These are phyloP conservation scores for Podila clonocystis DNA, from an alignment of 192 early-diverging fungal species.

Conservation along the genomic window DNA sequence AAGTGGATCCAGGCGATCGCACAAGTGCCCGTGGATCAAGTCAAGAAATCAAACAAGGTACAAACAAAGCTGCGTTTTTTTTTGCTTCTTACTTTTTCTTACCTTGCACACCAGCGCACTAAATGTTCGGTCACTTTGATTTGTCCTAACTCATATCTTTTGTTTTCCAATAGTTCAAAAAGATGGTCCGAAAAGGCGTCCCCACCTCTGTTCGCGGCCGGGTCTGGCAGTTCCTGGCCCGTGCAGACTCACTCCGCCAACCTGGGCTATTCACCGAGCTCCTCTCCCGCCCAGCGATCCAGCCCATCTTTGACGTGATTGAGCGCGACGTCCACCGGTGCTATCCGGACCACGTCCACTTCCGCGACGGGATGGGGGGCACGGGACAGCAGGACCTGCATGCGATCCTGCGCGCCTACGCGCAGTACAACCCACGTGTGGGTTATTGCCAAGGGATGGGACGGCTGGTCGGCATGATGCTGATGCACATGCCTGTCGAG, in stretches of 20 bases:
- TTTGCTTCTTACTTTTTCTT: not conserved
- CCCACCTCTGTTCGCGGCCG: constrained; percentile 75
- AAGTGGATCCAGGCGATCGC: constrained; percentile 51
- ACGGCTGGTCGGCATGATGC: constrained; percentile 87
- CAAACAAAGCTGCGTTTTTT: not conserved
- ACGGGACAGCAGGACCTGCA: constrained; percentile 82
- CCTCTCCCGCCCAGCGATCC: constrained; percentile 40
- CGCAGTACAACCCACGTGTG: constrained; percentile 83
- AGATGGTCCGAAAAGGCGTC: constrained; percentile 73
- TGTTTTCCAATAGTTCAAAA: constrained; percentile 68
- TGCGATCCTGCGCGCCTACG: constrained; percentile 85
- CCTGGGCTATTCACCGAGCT: constrained; percentile 56
- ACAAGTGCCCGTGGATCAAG: constrained; percentile 32
- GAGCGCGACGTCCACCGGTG: constrained; percentile 89
- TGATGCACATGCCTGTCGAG: constrained; percentile 88
- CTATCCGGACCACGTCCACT: constrained; percentile 90
- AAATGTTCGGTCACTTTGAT: not conserved
- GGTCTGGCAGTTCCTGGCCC: constrained; percentile 75
- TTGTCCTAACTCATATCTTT: not conserved
- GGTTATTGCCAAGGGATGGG: constrained; percentile 99
- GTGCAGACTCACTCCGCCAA: constrained; percentile 59
- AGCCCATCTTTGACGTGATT: constrained; percentile 87
- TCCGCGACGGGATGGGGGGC: constrained; percentile 73
- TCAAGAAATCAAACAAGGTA: constrained; percentile 54
- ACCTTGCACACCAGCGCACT: not conserved